Evolutionary conservation across 1,284 basidiomycete genomes (phyloP), one percentile per base, ranked within the genome.

Genomic region (Albatrellus sp.): DNA sequence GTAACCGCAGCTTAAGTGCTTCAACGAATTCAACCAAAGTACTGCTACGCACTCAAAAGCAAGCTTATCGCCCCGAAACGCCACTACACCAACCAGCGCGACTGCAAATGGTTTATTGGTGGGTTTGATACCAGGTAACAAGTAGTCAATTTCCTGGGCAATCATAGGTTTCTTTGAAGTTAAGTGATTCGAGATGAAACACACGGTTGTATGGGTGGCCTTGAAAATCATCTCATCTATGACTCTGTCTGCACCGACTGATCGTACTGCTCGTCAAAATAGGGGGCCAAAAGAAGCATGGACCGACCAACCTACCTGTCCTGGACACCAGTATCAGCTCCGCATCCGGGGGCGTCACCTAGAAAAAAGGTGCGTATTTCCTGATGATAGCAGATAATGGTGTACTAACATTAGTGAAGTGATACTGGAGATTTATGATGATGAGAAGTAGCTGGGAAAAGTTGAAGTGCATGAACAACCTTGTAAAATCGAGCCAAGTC

Each of bases 31-130:
- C 28, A 24, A 29, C 35, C 12, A 28, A 30, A 28, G n/a, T 30
- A 11, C 32, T n/a, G 38, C 50, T 8, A 60, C 70, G 47, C 57
- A 70, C 65, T 75, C 71, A 52, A 74, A 72, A 36, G 67, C 69
- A 32, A 73, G 53, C 49, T 70, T 68, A 52, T 75, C 70, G 7
- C 73, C 72, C 45, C 69, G 60, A 45, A 75, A 69, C 17, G 69
- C 70, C 14, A 73, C 62, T 11, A 75, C 61, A 7, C 69, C 69
- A n/a, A 72, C 69, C 48, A 75, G 57, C 1, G 72, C 69, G 2
- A 73, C 61, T 44, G 67, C 62, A 24, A 73, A 52, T 5, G 57
- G 53, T 47, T 64, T 69, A 19, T 66, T 65, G 1, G 68, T 73
- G 16, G 72, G 68, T 32, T 66, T 63, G 17, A 74, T 53, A 14